Evolutionary conservation across 352 stramenopile species (phyloP).

Genomic region (Aphanomyces euteiches): DNA sequence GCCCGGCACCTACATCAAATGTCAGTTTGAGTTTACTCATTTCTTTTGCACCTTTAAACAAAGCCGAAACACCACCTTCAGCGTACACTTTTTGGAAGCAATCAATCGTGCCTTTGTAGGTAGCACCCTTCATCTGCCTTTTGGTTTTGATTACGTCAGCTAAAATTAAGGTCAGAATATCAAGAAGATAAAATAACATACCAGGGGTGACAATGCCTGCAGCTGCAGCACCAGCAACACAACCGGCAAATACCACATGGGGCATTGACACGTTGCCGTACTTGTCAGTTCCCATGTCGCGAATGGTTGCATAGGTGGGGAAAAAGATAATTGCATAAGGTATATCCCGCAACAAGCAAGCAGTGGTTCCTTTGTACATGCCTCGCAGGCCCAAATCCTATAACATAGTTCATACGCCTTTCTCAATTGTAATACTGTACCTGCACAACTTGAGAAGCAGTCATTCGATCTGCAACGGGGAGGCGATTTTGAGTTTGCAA

Average conservation of each 20-base stretch:
- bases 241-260: constrained; percentile 63
- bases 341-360: constrained; percentile 89
- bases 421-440: constrained; percentile 6
- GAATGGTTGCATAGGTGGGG: constrained; percentile 77
- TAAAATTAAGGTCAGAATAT: constrained; percentile 2
- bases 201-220: constrained; percentile 52
- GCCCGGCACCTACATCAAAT: constrained; percentile 37
- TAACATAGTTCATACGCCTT: not conserved
- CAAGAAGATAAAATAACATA: constrained; percentile 10
- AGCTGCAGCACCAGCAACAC: constrained; percentile 54
- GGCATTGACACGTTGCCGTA: constrained; percentile 54
- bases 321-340: constrained; percentile 93
- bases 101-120: constrained; percentile 79
- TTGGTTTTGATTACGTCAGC: constrained; percentile 89
- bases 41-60: constrained; percentile 67
- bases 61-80: constrained; percentile 66
- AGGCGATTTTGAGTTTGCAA: constrained; percentile 82
- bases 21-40: too few species aligned
- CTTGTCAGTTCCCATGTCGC: constrained; percentile 46
- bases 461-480: constrained; percentile 54
- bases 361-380: constrained; percentile 79
- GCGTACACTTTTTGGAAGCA: constrained; percentile 76
- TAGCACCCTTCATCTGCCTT: constrained; percentile 70
- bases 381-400: constrained; percentile 68
- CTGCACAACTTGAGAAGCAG: constrained; percentile 53